These are phyloP conservation scores for Usnea hakonensis DNA, from an alignment of 495 filamentous ascomycete species.

Conservation along the genomic window DNA sequence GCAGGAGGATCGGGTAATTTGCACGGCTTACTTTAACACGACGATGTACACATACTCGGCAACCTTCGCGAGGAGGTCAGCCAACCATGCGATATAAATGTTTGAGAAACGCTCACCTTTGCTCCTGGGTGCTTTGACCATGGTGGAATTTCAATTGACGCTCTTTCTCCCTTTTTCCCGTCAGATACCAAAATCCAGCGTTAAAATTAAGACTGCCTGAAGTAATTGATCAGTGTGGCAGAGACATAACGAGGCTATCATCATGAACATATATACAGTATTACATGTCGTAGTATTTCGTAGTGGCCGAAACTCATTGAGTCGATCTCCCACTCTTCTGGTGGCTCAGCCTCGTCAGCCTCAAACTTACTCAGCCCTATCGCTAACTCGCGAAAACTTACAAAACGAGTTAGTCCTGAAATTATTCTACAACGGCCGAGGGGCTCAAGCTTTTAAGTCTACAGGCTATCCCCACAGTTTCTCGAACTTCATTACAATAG, in stretches of 20 bases:
- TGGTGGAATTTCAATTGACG: background rate
- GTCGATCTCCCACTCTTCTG: background rate
- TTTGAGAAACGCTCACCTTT: constrained; percentile 7
- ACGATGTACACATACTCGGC: constrained; percentile 29
- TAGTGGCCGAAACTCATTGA: background rate
- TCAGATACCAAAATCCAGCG: too few species aligned
- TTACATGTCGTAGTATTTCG: background rate
- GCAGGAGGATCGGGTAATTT: background rate
- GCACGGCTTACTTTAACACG: constrained; percentile 20
- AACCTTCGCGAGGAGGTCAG: constrained; percentile 22
- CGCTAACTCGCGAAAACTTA: background rate
- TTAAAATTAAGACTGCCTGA: background rate
- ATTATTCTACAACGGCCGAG: too few species aligned
- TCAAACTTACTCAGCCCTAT: too few species aligned
- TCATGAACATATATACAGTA: background rate
- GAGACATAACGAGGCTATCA: background rate
- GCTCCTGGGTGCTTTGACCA: constrained; percentile 38
- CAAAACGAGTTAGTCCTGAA: too few species aligned
- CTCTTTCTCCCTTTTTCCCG: background rate
- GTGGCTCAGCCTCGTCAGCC: background rate
- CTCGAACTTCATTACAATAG: background rate
- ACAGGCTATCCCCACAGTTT: background rate
- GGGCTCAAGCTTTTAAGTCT: too few species aligned
- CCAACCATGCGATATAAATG: background rate
- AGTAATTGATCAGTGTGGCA: background rate